Evolutionary conservation across 2,329 filamentous ascomycete species (phyloP).

Genomic region (Onygena corvina): DNA sequence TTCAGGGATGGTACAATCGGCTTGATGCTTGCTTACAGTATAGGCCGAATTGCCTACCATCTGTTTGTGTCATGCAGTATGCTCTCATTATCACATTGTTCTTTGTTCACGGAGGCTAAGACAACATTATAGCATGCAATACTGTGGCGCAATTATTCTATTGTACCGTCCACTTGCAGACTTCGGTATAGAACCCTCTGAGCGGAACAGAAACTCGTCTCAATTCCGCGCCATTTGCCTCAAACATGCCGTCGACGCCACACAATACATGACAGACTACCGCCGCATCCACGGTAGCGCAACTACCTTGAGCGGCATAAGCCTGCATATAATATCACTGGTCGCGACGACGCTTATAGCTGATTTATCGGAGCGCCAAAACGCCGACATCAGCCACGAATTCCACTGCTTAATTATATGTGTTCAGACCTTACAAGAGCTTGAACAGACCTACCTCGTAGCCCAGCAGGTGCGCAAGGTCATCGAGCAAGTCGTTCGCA

Average conservation of each 20-base stretch:
- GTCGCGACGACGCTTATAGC: conserved; percentile 15
- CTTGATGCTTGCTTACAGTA: conserved; percentile 12
- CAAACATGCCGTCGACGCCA: conserved; percentile 11
- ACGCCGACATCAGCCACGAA: conserved; percentile 10
- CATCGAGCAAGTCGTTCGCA: conserved; percentile 5
- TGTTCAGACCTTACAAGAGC: conserved; percentile 14
- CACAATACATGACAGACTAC: conserved; percentile 12
- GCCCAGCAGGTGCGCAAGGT: conserved; percentile 12
- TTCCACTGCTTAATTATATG: conserved; percentile 14
- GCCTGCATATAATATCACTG: conserved; percentile 14
- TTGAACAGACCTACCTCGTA: conserved; percentile 16
- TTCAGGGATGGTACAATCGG: conserved; percentile 11
- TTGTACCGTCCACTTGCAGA: conserved; percentile 10
- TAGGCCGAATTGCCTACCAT: conserved; percentile 4
- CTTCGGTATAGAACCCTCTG: conserved; percentile 6
- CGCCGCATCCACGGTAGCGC: conserved; percentile 11
- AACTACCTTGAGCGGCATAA: conserved; percentile 12
- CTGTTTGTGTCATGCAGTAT: conserved; percentile 10
- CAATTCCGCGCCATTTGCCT: conserved; percentile 13
- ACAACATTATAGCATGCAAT: conserved; percentile 9
- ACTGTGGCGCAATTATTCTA: conserved; percentile 10
- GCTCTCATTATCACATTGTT: not conserved
- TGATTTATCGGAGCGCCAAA: conserved; percentile 11
- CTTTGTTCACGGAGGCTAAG: not conserved
- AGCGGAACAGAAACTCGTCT: not conserved